phyloP scores from a whole-genome alignment of 208 protist genomes.

The Tritrichomonas foetus region DNA sequence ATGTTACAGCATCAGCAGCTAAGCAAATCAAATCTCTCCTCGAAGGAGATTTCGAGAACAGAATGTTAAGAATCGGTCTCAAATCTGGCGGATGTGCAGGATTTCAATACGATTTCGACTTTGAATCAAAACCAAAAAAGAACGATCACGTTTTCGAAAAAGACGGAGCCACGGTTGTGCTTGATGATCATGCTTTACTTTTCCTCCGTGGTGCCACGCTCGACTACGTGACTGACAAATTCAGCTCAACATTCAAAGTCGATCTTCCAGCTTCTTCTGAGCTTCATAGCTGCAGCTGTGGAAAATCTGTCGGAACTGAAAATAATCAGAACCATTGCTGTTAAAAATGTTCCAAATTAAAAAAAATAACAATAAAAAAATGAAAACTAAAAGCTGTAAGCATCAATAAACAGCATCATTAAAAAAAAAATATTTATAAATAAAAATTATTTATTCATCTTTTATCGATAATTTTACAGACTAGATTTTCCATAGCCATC shows the following conservation, averaged over 20 bases:
- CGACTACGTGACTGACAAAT: neutral
- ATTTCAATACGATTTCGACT: conserved; percentile 30
- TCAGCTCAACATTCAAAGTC: neutral
- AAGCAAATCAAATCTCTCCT: conserved; percentile 6
- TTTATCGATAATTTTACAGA: too few relatives aligned
- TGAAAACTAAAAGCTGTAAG: too few relatives aligned
- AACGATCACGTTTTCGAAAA: neutral
- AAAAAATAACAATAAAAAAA: too few relatives aligned
- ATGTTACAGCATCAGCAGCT: neutral
- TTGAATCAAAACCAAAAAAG: neutral
- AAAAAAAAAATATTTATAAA: too few relatives aligned
- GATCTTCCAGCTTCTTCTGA: neutral
- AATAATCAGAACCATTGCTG: neutral
- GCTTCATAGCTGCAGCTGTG: neutral
- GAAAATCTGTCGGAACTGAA: conserved; percentile 12
- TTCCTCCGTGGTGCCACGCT: neutral
- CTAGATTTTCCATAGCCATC: too few relatives aligned
- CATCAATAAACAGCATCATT: too few relatives aligned
- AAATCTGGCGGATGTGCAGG: conserved; percentile 1
- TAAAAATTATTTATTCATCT: too few relatives aligned
- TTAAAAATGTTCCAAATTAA: too few relatives aligned
- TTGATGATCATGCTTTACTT: neutral
- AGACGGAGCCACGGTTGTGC: neutral
- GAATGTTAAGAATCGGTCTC: neutral
- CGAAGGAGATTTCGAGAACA: conserved; percentile 19